phyloP scores from a whole-genome alignment of 305 asterid species.

The Withania somnifera region DNA sequence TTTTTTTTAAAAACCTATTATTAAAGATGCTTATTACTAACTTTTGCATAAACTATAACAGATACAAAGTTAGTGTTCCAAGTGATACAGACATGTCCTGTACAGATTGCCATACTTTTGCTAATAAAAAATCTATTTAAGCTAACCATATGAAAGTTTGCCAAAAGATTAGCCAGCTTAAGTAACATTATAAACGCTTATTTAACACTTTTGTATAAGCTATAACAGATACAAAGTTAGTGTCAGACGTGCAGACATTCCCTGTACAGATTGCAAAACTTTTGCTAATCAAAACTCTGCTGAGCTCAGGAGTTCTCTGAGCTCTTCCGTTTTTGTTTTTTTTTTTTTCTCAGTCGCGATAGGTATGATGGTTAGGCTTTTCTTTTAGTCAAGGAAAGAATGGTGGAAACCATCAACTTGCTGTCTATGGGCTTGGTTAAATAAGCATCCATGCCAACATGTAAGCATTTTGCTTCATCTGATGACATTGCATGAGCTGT shows the following conservation, averaged over 20 bases:
- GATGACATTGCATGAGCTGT: conserved; percentile 97
- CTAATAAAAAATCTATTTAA: neutral
- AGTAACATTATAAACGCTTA: neutral
- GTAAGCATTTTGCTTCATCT: conserved; percentile 80
- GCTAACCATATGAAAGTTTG: neutral
- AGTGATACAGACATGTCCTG: neutral
- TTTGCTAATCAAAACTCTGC: neutral
- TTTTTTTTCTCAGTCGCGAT: neutral
- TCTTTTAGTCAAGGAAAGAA: conserved; percentile 58
- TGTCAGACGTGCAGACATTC: neutral
- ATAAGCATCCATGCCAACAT: conserved; percentile 97
- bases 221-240: neutral
- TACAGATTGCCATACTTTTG: neutral
- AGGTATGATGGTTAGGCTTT: neutral
- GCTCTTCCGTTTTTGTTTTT: neutral
- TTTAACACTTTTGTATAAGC: neutral
- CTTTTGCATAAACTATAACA: neutral
- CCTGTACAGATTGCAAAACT: conserved; percentile 4
- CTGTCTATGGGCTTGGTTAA: conserved; percentile 82
- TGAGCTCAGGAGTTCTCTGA: neutral
- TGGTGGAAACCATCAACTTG: conserved; percentile 72
- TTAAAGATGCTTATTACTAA: neutral
- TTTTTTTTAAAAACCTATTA: neutral
- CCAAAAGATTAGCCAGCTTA: neutral
- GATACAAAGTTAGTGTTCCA: neutral